phyloP scores from a whole-genome alignment of 2,329 filamentous ascomycete genomes.

The Colletotrichum tamarilloi region DNA sequence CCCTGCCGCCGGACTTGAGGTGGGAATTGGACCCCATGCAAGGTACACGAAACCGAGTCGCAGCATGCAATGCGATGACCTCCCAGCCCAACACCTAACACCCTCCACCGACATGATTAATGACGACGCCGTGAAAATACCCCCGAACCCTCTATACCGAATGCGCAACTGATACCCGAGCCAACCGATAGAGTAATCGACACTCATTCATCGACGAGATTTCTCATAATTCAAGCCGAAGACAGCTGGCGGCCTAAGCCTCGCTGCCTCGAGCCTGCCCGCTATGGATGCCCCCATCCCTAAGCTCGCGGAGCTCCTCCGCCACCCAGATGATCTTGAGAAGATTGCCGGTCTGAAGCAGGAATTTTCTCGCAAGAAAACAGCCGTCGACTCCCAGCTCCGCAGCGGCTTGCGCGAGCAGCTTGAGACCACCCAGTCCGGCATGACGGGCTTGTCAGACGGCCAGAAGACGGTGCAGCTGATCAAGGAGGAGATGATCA shows the following conservation, averaged over 20 bases:
- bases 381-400: conserved; percentile 88
- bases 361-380: conserved; percentile 95
- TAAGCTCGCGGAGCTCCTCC: conserved; percentile 92
- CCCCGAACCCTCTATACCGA: background rate
- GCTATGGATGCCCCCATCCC: conserved; percentile 76
- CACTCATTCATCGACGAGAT: background rate
- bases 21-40: background rate
- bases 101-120: conserved; percentile 5
- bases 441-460: conserved; percentile 89
- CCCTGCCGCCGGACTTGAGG: background rate
- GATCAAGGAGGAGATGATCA: conserved; percentile 98
- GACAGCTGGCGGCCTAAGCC: background rate
- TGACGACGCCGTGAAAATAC: background rate
- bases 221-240: background rate
- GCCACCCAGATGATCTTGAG: conserved; percentile 96
- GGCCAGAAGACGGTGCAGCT: conserved; percentile 91
- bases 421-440: conserved; percentile 91
- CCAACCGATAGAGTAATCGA: background rate
- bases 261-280: conserved; percentile 17
- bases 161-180: background rate
- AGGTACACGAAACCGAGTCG: conserved; percentile 23
- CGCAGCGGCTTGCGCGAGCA: conserved; percentile 90
- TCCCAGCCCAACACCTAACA: background rate
- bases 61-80: conserved; percentile 24
- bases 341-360: conserved; percentile 91